Evolutionary conservation across 805 yeast genomes (phyloP).

Genomic region (Kuraishia floccosa): DNA sequence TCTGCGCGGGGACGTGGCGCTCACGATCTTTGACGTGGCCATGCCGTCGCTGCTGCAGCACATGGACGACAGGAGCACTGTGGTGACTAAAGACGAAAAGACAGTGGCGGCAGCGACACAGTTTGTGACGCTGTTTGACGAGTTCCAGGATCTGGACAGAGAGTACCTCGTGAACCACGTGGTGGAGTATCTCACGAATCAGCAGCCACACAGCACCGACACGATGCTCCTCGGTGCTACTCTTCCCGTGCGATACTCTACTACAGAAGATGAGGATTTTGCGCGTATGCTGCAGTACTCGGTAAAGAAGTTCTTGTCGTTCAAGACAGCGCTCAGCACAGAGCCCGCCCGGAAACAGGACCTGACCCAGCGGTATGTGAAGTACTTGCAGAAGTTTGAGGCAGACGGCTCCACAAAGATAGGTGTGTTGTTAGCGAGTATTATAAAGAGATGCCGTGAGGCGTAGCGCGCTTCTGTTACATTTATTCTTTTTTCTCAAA

Average conservation of each 20-base stretch:
- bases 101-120: conserved; percentile 24
- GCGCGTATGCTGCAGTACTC: conserved; percentile 55
- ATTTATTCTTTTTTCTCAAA: too few species aligned
- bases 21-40: conserved; percentile 60
- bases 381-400: conserved; percentile 16
- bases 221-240: conserved; percentile 42
- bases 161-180: conserved; percentile 56
- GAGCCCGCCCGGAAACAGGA: conserved; percentile 17
- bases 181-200: conserved; percentile 35
- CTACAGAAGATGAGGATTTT: conserved; percentile 27
- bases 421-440: neutral
- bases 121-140: conserved; percentile 50
- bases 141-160: conserved; percentile 61
- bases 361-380: conserved; percentile 21
- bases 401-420: neutral
- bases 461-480: too few species aligned
- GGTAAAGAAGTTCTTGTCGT: conserved; percentile 58
- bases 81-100: conserved; percentile 22
- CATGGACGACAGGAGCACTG: conserved; percentile 10
- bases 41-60: conserved; percentile 31
- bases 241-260: conserved; percentile 50
- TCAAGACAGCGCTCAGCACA: conserved; percentile 27
- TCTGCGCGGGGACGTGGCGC: conserved; percentile 58
- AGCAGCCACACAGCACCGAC: conserved; percentile 25
- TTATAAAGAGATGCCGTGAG: conserved; percentile 1